These are phyloP conservation scores for Aspergillus fijiensis DNA, from an alignment of 2,329 filamentous ascomycete species.

Conservation along the genomic window DNA sequence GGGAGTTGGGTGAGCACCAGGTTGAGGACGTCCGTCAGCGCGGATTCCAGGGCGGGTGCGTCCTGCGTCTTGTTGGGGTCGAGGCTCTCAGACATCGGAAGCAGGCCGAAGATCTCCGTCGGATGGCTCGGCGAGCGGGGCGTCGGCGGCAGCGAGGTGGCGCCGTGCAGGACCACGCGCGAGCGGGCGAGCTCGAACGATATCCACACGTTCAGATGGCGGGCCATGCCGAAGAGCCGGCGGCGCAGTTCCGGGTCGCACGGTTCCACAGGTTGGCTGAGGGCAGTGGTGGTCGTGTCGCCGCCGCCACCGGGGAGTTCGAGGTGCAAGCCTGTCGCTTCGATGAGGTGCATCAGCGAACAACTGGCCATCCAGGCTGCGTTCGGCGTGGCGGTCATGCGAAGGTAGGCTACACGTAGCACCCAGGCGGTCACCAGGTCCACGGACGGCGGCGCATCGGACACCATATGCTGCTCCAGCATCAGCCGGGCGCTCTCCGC, in stretches of 20 bases:
- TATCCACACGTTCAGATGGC: slow-evolving; percentile 60
- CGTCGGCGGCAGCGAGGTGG: slow-evolving; percentile 44
- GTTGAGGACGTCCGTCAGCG: slow-evolving; percentile 45
- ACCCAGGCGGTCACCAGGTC: slow-evolving; percentile 48
- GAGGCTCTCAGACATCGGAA: slow-evolving; percentile 55
- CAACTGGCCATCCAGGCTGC: slow-evolving; percentile 57
- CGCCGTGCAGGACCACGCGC: slow-evolving; percentile 50
- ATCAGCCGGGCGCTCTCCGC: slow-evolving; percentile 48
- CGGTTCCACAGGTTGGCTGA: slow-evolving; percentile 14
- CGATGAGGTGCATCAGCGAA: slow-evolving; percentile 58
- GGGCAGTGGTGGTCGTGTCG: neutral
- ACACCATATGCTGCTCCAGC: slow-evolving; percentile 45
- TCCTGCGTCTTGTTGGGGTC: slow-evolving; percentile 52
- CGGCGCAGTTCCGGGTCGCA: slow-evolving; percentile 41
- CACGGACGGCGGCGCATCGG: slow-evolving; percentile 27
- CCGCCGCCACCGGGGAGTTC: slow-evolving; percentile 21
- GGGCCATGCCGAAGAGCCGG: slow-evolving; percentile 52
- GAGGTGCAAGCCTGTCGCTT: slow-evolving; percentile 48
- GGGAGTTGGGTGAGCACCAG: slow-evolving; percentile 44
- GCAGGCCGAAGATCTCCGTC: slow-evolving; percentile 53
- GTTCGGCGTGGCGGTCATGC: slow-evolving; percentile 55
- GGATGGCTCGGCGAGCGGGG: slow-evolving; percentile 40
- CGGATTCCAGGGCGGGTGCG: slow-evolving; percentile 44
- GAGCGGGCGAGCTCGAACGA: slow-evolving; percentile 60
- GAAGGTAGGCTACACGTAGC: slow-evolving; percentile 54